phyloP scores from a whole-genome alignment of 2,329 filamentous ascomycete species.

The Aspergillus arachidicola region DNA sequence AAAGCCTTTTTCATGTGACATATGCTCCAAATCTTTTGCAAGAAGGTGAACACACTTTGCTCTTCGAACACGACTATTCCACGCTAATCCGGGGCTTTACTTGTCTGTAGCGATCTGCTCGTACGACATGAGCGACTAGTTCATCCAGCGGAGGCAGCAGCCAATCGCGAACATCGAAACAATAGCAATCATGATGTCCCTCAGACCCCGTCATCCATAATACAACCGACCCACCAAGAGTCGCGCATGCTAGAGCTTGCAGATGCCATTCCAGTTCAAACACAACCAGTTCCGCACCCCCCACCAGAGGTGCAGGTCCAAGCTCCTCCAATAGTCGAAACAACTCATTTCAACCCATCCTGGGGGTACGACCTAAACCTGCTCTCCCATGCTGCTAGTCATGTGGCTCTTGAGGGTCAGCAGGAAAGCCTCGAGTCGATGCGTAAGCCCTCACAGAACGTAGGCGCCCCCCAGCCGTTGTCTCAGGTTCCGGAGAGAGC shows the following conservation, averaged over 20 bases:
- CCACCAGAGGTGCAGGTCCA: constrained; percentile 43
- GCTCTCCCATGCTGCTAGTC: constrained; percentile 52
- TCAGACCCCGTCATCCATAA: constrained; percentile 39
- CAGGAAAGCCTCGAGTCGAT: constrained; percentile 43
- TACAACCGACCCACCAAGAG: constrained; percentile 42
- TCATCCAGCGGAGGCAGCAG: constrained; percentile 47
- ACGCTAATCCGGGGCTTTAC: constrained; percentile 27
- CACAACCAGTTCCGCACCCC: constrained; percentile 34
- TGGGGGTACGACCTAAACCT: constrained; percentile 55
- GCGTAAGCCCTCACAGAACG: constrained; percentile 36
- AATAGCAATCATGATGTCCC: constrained; percentile 36
- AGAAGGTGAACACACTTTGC: constrained; percentile 39
- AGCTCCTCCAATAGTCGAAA: constrained; percentile 43
- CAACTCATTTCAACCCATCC: constrained; percentile 51
- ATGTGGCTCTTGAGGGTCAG: constrained; percentile 52
- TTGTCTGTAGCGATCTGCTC: constrained; percentile 45
- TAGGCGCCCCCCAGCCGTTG: constrained; percentile 41
- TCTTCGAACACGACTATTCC: constrained; percentile 11
- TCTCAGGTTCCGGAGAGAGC: constrained; percentile 37
- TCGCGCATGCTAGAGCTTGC: constrained; percentile 50
- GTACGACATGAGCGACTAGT: constrained; percentile 54
- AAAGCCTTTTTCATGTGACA: constrained; percentile 53
- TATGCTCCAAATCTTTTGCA: constrained; percentile 53
- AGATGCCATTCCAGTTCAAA: constrained; percentile 46
- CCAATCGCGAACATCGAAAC: constrained; percentile 41